Evolutionary conservation across 164 flowering plant species (phyloP), one percentile per base, ranked within the genome.

Genomic region (Cinnamomum micranthum): DNA sequence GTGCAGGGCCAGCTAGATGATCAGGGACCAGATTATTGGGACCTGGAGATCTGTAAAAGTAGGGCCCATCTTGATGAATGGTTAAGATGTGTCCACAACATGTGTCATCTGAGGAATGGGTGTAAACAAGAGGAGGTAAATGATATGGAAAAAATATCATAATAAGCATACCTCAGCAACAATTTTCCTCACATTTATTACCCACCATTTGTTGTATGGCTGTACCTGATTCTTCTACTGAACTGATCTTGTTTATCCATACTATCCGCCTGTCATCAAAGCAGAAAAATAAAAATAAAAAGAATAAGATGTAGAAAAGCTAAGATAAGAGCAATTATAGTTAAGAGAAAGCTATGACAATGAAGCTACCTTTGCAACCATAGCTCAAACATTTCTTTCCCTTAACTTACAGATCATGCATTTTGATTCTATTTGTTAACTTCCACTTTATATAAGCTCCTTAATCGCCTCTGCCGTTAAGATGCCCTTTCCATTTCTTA

Each of bases 401-500:
- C 88, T 90, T 33, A n/a, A 77, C 71, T 64, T 83, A 87, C 7
- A 90, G 82, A 60, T 81, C 85, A 50, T 14, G 82, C 77, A 81
- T 81, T 78, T 83, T n/a, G 88, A 81, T 86, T 90, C 92, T 28
- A 82, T 77, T 77, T 89, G 87, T n/a, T 74, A 80, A 75, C 83
- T 87, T 92, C n/a, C 69, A 88, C 84, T 65, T 79, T 79, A 65
- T 84, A n/a, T 81, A 15, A 93, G 71, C 65, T 85, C 86, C 75
- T 82, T 89, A n/a, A 80, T 72, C 63, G 87, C 89, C 67, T 88
- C 91, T 60, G 82, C 87, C 71, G 78, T 84, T 90, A 41, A 77
- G 68, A 74, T 86, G n/a, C 80, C 81, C 81, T 89, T 24, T 95
- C 94, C 75, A 85, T 86, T 73, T 87, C 89, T n/a, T 74, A 87